Evolutionary conservation across 1,284 basidiomycete species (phyloP), one percentile per base, ranked within the genome.

Genomic region (Puccinia horiana): DNA sequence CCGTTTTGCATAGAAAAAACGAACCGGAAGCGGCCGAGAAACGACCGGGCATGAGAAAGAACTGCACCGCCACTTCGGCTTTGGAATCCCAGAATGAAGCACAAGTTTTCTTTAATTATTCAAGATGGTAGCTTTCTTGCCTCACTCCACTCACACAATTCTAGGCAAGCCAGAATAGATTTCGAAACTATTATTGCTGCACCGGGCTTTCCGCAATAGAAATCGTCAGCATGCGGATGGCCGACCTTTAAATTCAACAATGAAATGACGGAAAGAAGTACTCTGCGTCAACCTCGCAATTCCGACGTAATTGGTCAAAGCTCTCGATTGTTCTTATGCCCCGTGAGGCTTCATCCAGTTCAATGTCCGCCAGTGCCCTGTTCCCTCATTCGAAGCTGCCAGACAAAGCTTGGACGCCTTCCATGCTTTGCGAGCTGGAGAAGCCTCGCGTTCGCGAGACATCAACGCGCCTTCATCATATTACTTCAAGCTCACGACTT

Each of bases 261-360:
- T 18, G 26, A 63, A 14, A 4, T 9, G 11, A 12, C 2, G n/a
- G 56, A n/a, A 26, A 58, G 18, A 18, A 63, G n/a, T 1, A 14
- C 26, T 63, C 32, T 26, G 32, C 32, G n/a, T 63, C 26, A 63
- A 1, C 61, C 61, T 58, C 23, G 56, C 56, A 32, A 58, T 58
- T 32, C 56, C 56, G 56, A 58, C 26, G 26, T 58, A 16, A 32
- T n/a, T 58, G 56, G 61, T 63, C 61, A 63, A 63, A 63, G 61
- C 61, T 63, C 18, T 37, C 32, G 32, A 37, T 37, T 37, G 18
- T 26, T 37, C 18, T 37, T 35, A 18, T 63, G 61, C 32, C 32
- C 26, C 2, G 35, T 37, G 32, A 63, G 18, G 29, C 35, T 63
- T 37, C 61, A 37, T 63, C 61, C 32, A 26, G 61, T 18, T 63